Base-by-base conservation (phyloP, 768 basidiomycete species). In the Suillus ampliporus region DNA sequence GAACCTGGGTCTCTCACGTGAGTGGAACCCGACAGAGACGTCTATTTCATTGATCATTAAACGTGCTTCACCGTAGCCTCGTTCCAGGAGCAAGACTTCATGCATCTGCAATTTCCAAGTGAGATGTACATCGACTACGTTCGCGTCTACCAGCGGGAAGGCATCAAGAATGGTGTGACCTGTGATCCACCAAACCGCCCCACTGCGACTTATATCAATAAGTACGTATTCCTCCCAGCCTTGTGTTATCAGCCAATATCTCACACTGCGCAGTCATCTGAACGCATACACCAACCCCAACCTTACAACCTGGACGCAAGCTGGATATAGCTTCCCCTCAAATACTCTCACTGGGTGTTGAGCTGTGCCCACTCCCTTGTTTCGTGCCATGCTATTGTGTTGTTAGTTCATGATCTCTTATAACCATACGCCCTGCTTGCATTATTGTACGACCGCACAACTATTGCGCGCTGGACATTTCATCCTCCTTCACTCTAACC, bases 51-150 rank as follows among this genome's bases (percentile, higher is more conserved):
- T 34, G 31, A 5, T 28, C 13, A 13, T 34, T 71, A 21, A 68
- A 43, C n/a, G 9, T 57, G 14, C 35, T 21, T n/a, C 43, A 41
- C 34, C 31, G 21, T 61, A 83, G 82, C 87, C 3, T 81, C 82
- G 44, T 95, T 96, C 82, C 92, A 95, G 70, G 67, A 74, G 54
- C 86, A 86, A 61, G 89, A 95, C 74, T 94, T 82, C 69, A 79
- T 79, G 66, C 79, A 93, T 69, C 78, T 98, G 58, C 69, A 74
- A 52, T 97, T 95, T 82, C 97, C 96, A 0, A 80, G 84, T 8
- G 78, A 83, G 63, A 91, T 97, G 91, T 86, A 84, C 63, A 77
- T 99, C 65, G 97, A 98, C 75, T 98, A 97, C 68, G 84, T 99
- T 26, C 88, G 94, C 41, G 83, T 96, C 57, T 94, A 94, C 68